Evolutionary conservation across 2,329 filamentous ascomycete genomes (phyloP), one percentile per base, ranked within the genome.

Genomic region (Pseudocercospora cruenta): DNA sequence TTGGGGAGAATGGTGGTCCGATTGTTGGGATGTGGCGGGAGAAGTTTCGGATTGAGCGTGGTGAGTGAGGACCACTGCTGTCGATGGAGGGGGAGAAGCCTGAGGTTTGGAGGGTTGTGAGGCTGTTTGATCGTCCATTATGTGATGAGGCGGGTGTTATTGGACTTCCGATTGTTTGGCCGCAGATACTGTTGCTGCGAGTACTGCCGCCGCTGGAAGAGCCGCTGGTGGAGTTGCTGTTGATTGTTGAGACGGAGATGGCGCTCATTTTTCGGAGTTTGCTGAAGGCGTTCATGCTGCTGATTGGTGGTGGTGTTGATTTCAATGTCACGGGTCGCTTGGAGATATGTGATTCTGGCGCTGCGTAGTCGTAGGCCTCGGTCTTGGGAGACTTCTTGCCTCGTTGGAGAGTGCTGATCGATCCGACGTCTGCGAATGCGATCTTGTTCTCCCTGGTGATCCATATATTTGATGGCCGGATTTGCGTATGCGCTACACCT

Each of bases 361-460:
- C 88, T 0, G 87, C 86, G 73, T 93, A 93, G 72, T 91, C 88
- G 77, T 92, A 92, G 8, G 82, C 82, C 74, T 92, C 91, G 67
- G 88, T 88, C 70, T 91, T 88, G 68, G 90, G 88, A 16, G 80
- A 77, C 65, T 82, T 84, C 65, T 84, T 85, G 54, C 82, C 83
- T 58, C 79, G 80, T 43, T 87, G 82, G 28, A 88, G 82, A 0
- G 83, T 79, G 72, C 80, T 67, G 72, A 82, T 68, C 75, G 78
- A 72, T 71, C 80, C 75, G 61, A 88, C 85, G 72, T 92, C 90
- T 60, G 87, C 84, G 67, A 91, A 87, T 66, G 90, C 89, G 55
- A 93, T 86, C 66, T 86, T 82, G 70, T 91, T 89, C 67, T 86
- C 82, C 66, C 83, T 81, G 71, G 89, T 87, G 71, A 93, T 86